Evolutionary conservation across 345 rosid species (phyloP).

Genomic region (Physaria fendleri): DNA sequence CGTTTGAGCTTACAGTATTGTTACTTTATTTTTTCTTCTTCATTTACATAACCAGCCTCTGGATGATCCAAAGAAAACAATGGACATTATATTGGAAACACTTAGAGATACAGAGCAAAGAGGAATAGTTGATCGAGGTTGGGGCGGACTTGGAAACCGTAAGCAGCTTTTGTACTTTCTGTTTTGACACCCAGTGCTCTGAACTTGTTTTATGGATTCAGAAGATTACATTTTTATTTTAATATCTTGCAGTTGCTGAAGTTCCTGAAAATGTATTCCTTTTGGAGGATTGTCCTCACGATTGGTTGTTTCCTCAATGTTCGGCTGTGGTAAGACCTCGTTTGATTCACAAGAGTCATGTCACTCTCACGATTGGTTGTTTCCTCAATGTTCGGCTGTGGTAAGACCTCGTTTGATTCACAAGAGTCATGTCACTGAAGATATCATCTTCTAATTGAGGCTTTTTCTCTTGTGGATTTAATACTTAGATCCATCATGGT

Average conservation of each 20-base stretch:
- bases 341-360: background rate
- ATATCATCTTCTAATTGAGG: background rate
- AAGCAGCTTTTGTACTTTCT: constrained; percentile 31
- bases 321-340: constrained; percentile 73
- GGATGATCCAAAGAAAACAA: constrained; percentile 73
- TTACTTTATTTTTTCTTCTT: background rate
- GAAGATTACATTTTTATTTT: background rate
- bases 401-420: constrained; percentile 35
- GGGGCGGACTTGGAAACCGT: constrained; percentile 94
- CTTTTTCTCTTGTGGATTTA: constrained; percentile 9
- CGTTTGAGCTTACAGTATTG: background rate
- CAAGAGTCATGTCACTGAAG: background rate
- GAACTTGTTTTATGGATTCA: background rate
- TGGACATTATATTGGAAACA: constrained; percentile 76
- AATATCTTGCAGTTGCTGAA: constrained; percentile 51
- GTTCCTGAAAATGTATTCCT: constrained; percentile 65
- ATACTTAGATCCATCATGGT: constrained; percentile 99
- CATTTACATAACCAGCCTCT: constrained; percentile 65
- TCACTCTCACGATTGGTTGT: constrained; percentile 91
- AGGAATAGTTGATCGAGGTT: constrained; percentile 90
- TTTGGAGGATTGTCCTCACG: constrained; percentile 93
- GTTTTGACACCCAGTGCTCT: background rate
- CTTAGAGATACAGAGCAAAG: constrained; percentile 77
- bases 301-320: constrained; percentile 99
- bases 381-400: constrained; percentile 96